Evolutionary conservation across 129 eudicot genomes (phyloP).

Genomic region (Chrysanthemum seticuspe): DNA sequence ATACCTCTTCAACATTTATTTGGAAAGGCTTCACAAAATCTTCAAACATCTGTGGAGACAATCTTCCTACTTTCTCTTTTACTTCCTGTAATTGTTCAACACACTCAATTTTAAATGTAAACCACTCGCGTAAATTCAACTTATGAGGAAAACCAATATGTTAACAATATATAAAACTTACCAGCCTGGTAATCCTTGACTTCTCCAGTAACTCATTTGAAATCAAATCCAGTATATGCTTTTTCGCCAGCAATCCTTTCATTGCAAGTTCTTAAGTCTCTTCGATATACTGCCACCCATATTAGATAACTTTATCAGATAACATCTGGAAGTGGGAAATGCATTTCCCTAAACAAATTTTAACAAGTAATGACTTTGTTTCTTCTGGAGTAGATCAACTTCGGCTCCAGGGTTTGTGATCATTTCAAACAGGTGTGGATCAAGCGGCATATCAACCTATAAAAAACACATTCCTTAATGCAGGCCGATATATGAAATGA

Average conservation of each 20-base stretch:
- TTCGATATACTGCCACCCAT: slow-evolving; percentile 71
- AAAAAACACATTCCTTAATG: no score
- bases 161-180: no score
- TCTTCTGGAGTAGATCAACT: no score
- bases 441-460: no score
- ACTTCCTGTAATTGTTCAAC: slow-evolving; percentile 59
- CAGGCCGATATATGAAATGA: no score
- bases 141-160: no score
- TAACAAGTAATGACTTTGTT: no score
- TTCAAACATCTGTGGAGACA: no score
- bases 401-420: no score
- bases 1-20: slow-evolving; percentile 70
- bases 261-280: slow-evolving; percentile 92
- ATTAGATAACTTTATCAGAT: slow-evolving; percentile 16
- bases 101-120: not conserved
- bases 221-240: slow-evolving; percentile 72
- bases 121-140: slow-evolving; percentile 2
- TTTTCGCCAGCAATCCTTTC: slow-evolving; percentile 69
- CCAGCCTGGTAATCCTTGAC: no score
- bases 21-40: slow-evolving; percentile 41
- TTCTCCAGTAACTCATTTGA: slow-evolving; percentile 53
- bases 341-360: no score
- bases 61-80: slow-evolving; percentile 48
- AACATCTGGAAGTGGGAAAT: not conserved
- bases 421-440: no score